Percentiles rank a stretch among this genome's conserved stretches.
Conservation (phyloP, 768 basidiomycete species). For the Lactarius hengduanensis region DNA sequence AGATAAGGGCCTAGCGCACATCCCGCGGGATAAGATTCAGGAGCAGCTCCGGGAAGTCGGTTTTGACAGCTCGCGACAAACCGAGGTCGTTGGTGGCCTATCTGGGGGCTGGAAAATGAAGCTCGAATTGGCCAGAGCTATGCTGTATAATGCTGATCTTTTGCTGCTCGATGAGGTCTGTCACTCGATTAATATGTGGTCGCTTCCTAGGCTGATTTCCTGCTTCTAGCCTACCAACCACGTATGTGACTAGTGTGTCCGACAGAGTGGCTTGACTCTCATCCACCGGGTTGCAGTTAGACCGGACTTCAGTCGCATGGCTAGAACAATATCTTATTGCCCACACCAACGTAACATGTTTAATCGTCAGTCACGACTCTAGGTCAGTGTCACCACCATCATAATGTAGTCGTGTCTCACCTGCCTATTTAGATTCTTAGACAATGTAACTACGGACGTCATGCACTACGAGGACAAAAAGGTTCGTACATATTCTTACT, state of each 20-base stretch:
- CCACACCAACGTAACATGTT: slow-evolving; percentile 81
- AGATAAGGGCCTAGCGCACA: slow-evolving; percentile 67
- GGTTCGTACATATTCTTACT: slow-evolving; percentile 39
- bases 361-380: slow-evolving; percentile 97
- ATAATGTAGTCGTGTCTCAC: neutral
- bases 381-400: slow-evolving; percentile 52
- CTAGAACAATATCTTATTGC: slow-evolving; percentile 82
- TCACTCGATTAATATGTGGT: slow-evolving; percentile 13
- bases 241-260: slow-evolving; percentile 46
- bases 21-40: slow-evolving; percentile 70
- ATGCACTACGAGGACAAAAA: slow-evolving; percentile 97
- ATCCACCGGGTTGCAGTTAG: slow-evolving; percentile 49
- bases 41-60: slow-evolving; percentile 85
- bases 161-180: slow-evolving; percentile 80
- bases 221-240: slow-evolving; percentile 80
- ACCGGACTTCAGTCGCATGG: slow-evolving; percentile 86
- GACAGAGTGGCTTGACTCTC: slow-evolving; percentile 24
- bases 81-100: slow-evolving; percentile 81
- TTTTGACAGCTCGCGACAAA: slow-evolving; percentile 83
- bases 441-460: slow-evolving; percentile 94
- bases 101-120: slow-evolving; percentile 99
- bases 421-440: slow-evolving; percentile 68
- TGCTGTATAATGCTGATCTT: slow-evolving; percentile 92
- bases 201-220: slow-evolving; percentile 30
- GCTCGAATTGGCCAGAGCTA: slow-evolving; percentile 91